phyloP scores from a whole-genome alignment of 768 basidiomycete species.

The Trametes cubensis region DNA sequence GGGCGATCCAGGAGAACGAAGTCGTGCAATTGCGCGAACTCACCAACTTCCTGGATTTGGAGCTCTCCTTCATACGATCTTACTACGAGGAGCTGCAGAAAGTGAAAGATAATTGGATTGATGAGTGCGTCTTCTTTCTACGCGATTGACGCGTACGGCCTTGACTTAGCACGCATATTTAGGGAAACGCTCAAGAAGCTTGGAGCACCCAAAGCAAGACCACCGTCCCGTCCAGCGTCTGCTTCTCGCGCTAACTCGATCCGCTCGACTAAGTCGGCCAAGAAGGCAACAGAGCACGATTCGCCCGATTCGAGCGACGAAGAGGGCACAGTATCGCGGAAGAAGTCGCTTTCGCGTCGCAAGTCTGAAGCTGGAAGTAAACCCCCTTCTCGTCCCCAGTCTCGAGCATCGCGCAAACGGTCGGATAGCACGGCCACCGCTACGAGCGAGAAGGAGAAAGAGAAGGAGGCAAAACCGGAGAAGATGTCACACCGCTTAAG shows the following conservation, averaged over 20 bases:
- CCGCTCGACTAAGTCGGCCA: conserved; percentile 38
- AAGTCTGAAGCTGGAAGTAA: conserved; percentile 46
- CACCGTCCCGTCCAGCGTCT: conserved; percentile 9
- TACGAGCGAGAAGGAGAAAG: conserved; percentile 36
- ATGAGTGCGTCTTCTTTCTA: conserved; percentile 49
- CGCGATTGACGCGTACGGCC: neutral
- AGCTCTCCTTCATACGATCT: conserved; percentile 72
- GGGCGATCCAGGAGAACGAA: conserved; percentile 80
- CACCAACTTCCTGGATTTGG: conserved; percentile 68
- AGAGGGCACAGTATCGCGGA: conserved; percentile 18
- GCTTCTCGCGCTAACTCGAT: conserved; percentile 38
- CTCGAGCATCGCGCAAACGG: conserved; percentile 66
- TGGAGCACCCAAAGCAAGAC: conserved; percentile 16
- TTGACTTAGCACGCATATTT: no score
- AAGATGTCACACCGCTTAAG: conserved; percentile 42
- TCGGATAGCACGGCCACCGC: conserved; percentile 56
- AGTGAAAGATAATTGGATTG: conserved; percentile 66
- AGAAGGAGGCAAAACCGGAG: conserved; percentile 33
- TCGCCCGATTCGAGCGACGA: conserved; percentile 21
- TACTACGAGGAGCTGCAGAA: conserved; percentile 76
- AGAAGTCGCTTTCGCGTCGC: conserved; percentile 36
- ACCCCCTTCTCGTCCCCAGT: conserved; percentile 57
- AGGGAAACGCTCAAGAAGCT: conserved; percentile 20
- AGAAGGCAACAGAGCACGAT: conserved; percentile 16
- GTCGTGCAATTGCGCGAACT: conserved; percentile 71